These are phyloP conservation scores for Saturnispora serradocipensis DNA, from an alignment of 805 yeast genomes.

Conservation along the genomic window DNA sequence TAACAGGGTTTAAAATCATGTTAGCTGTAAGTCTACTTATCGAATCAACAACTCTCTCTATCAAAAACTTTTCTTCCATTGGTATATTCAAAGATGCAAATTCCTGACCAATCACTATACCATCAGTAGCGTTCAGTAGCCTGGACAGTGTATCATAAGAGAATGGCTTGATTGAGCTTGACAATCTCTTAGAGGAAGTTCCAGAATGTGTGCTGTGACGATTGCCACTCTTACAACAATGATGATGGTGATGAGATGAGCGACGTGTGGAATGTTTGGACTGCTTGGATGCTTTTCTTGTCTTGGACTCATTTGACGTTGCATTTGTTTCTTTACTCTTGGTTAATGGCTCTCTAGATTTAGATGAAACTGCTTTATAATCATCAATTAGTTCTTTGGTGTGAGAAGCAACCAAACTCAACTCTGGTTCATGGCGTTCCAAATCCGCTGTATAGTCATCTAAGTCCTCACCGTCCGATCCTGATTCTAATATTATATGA, in stretches of 20 bases:
- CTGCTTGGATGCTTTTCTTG: neutral
- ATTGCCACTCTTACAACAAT: neutral
- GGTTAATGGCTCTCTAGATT: neutral
- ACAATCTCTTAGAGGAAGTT: conserved; percentile 12
- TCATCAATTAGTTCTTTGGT: neutral
- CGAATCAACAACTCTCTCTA: conserved; percentile 82
- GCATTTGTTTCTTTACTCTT: neutral
- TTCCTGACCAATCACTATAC: conserved; percentile 57
- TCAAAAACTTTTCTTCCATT: conserved; percentile 61
- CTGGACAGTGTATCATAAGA: conserved; percentile 39
- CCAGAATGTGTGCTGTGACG: conserved; percentile 3
- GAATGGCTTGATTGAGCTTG: conserved; percentile 23
- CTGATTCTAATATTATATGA: neutral
- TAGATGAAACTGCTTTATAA: neutral
- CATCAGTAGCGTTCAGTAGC: conserved; percentile 48
- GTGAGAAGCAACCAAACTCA: neutral
- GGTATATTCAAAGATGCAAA: conserved; percentile 69
- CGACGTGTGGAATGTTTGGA: neutral
- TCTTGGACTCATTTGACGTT: neutral
- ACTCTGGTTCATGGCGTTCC: neutral
- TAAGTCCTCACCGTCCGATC: neutral
- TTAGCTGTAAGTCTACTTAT: conserved; percentile 81
- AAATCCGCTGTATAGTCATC: neutral
- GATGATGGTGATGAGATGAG: conserved; percentile 3
- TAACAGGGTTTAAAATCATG: conserved; percentile 76